These are phyloP conservation scores for Thalassiosira ordinaria DNA, from an alignment of 352 stramenopile species.

Conservation along the genomic window DNA sequence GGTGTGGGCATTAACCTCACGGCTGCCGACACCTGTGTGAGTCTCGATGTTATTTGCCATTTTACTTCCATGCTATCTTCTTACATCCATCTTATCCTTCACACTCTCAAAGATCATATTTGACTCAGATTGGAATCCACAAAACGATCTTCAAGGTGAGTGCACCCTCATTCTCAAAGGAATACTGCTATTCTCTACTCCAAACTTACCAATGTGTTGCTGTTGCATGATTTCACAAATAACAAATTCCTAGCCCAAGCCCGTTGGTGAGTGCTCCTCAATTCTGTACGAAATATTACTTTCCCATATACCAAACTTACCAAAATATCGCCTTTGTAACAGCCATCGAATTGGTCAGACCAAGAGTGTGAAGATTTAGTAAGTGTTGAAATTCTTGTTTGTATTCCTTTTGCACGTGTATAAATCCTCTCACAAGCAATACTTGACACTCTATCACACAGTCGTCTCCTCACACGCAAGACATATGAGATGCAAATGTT, in stretches of 20 bases:
- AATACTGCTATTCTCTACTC: too few relatives aligned
- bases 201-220: too few relatives aligned
- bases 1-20: constrained; percentile 96
- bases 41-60: constrained; percentile 69
- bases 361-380: constrained; percentile 87
- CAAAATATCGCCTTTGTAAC: constrained; percentile 76
- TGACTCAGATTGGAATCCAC: constrained; percentile 97
- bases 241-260: too few relatives aligned
- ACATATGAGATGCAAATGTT: constrained; percentile 99
- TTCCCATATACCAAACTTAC: constrained; percentile 1
- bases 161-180: too few relatives aligned
- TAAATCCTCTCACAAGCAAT: too few relatives aligned
- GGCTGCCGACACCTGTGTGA: constrained; percentile 97
- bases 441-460: too few relatives aligned
- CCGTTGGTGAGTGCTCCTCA: constrained; percentile 28
- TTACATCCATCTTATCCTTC: too few relatives aligned
- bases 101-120: constrained; percentile 77
- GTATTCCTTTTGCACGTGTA: too few relatives aligned
- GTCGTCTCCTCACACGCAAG: constrained; percentile 96
- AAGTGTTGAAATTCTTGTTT: too few relatives aligned
- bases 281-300: background rate
- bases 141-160: constrained; percentile 92
- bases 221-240: too few relatives aligned
- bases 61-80: constrained; percentile 53
- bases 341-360: constrained; percentile 98